A percentile compares a stretch with the other conserved stretches of the same genome.
These are phyloP conservation scores for Eucalyptus victrix DNA, from an alignment of 345 rosid genomes.

Conservation along the genomic window DNA sequence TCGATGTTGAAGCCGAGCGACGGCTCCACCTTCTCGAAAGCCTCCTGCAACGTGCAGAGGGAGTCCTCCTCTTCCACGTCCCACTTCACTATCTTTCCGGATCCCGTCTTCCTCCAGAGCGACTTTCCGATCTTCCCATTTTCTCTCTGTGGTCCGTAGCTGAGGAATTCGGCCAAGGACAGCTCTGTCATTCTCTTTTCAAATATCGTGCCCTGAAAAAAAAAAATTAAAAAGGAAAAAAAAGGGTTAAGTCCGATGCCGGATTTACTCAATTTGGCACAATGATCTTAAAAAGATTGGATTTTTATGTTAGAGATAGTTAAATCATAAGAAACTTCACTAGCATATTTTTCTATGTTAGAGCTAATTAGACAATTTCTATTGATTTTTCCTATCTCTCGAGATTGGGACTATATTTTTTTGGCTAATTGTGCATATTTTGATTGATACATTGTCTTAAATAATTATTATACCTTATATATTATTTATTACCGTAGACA, in stretches of 20 bases:
- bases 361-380: neutral
- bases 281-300: neutral
- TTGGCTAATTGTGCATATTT: neutral
- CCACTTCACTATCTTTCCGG: constrained; percentile 66
- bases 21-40: constrained; percentile 62
- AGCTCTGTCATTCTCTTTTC: constrained; percentile 83
- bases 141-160: constrained; percentile 68
- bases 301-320: neutral
- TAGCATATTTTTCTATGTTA: neutral
- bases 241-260: neutral
- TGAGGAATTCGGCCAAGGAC: constrained; percentile 48
- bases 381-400: neutral
- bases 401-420: too few species aligned
- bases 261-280: neutral
- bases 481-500: too few species aligned
- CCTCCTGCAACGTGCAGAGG: constrained; percentile 68
- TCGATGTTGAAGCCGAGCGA: constrained; percentile 82
- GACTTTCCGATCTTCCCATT: constrained; percentile 33
- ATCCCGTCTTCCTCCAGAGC: constrained; percentile 58
- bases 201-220: constrained; percentile 45
- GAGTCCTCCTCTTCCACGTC: constrained; percentile 61
- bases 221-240: neutral
- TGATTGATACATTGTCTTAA: too few species aligned
- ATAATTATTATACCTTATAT: too few species aligned
- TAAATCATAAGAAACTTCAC: neutral